Evolutionary conservation across 352 stramenopile genomes (phyloP).

Genomic region (Globisporangium okanoganense): DNA sequence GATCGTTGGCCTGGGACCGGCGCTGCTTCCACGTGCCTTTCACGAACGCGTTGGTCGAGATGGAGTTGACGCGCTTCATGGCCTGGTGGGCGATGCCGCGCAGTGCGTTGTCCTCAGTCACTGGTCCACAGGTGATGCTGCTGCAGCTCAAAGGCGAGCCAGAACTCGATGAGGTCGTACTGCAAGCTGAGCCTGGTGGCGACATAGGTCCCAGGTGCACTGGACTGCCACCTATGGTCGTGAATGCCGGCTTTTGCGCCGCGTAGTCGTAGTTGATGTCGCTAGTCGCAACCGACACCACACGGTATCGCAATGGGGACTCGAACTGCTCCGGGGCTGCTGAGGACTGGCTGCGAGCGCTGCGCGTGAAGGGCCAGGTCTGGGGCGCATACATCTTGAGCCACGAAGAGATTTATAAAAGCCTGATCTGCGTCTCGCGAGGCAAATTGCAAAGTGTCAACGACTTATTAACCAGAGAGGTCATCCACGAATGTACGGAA

Average conservation of each 20-base stretch:
- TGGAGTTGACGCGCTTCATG: conserved; percentile 11
- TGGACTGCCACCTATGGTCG: neutral
- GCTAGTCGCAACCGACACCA: neutral
- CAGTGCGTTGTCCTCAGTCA: conserved; percentile 10
- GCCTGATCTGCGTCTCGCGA: neutral
- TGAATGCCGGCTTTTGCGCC: neutral
- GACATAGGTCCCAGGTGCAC: conserved; percentile 3
- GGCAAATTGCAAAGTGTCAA: neutral
- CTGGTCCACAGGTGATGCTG: neutral
- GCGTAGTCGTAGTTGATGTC: neutral
- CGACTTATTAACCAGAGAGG: neutral
- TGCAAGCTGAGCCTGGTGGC: neutral
- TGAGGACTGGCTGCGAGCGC: neutral
- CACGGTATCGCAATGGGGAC: neutral
- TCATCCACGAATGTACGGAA: neutral
- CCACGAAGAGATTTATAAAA: neutral
- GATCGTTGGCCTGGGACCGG: conserved; percentile 4
- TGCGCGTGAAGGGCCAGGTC: neutral
- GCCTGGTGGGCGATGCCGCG: conserved; percentile 4
- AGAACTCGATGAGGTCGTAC: neutral
- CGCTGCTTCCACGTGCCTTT: conserved; percentile 16
- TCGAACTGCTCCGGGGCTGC: neutral
- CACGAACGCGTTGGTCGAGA: conserved; percentile 12
- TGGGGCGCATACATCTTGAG: neutral
- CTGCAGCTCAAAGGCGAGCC: neutral